These are phyloP conservation scores for Cercospora sp. DNA, from an alignment of 2,329 filamentous ascomycete genomes.

Conservation along the genomic window DNA sequence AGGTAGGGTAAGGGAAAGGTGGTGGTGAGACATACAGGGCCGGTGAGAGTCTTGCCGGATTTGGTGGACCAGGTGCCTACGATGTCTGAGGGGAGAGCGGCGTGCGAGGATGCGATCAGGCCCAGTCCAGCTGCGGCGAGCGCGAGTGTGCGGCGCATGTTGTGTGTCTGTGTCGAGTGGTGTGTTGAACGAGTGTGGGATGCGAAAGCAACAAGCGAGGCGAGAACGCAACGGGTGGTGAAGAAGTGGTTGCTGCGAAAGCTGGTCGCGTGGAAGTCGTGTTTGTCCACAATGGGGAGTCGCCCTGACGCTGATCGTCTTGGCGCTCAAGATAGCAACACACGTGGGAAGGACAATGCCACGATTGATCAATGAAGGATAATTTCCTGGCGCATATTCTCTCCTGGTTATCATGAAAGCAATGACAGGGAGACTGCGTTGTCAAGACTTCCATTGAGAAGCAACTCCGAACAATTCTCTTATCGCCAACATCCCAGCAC, in stretches of 20 bases:
- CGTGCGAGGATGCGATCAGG: slow-evolving; percentile 27
- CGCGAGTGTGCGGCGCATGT: slow-evolving; percentile 37
- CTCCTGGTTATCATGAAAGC: not conserved
- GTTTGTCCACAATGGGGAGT: not conserved
- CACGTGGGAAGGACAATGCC: not conserved
- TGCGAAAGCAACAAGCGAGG: not conserved
- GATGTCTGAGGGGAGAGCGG: slow-evolving; percentile 45
- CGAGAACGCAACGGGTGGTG: not conserved
- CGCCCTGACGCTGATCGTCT: not conserved
- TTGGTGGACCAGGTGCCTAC: slow-evolving; percentile 75
- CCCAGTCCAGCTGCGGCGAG: slow-evolving; percentile 28
- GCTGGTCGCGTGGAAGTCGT: not conserved
- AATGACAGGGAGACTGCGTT: not conserved
- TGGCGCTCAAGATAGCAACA: not conserved
- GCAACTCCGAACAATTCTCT: not conserved
- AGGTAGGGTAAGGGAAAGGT: not conserved
- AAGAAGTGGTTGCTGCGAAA: not conserved
- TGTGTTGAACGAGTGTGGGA: slow-evolving; percentile 7
- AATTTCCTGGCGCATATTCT: not conserved
- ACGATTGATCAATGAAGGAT: not conserved
- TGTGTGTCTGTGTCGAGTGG: not conserved
- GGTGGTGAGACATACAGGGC: slow-evolving; percentile 57
- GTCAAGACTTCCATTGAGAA: not conserved
- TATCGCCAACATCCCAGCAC: not conserved
- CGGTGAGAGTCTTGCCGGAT: slow-evolving; percentile 67